Conservation (phyloP, 306 rosid species). For the Ceratonia siliqua region DNA sequence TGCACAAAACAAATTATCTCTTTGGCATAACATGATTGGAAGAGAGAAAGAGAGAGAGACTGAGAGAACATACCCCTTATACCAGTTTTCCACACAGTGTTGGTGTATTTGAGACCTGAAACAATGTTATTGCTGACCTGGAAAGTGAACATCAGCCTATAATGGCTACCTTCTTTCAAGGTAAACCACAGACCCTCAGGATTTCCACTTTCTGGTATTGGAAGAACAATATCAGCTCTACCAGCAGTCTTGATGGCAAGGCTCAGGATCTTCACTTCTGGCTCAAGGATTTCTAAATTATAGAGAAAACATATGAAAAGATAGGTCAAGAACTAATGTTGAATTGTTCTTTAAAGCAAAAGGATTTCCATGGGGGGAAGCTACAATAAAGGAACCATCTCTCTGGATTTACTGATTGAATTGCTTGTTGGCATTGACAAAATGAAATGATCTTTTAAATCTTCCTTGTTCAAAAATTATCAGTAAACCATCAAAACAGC, state of each 20-base stretch:
- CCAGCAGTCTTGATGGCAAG: slow-evolving; percentile 73
- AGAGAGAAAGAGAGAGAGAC: slow-evolving; percentile 18
- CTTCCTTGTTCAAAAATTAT: slow-evolving; percentile 1
- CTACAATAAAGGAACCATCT: not conserved
- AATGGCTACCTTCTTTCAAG: slow-evolving; percentile 96
- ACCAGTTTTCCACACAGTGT: slow-evolving; percentile 92
- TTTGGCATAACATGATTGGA: not conserved
- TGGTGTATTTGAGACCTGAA: slow-evolving; percentile 91
- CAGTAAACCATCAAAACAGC: not conserved
- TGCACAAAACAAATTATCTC: not conserved
- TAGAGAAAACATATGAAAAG: slow-evolving; percentile 4
- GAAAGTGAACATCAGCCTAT: slow-evolving; percentile 74
- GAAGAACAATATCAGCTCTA: slow-evolving; percentile 75
- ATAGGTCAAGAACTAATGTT: not conserved
- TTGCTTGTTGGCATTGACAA: slow-evolving; percentile 21
- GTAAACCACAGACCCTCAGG: slow-evolving; percentile 91
- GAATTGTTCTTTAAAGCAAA: slow-evolving; percentile 6
- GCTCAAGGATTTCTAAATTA: slow-evolving; percentile 72
- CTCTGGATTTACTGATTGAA: slow-evolving; percentile 5
- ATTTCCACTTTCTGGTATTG: slow-evolving; percentile 75
- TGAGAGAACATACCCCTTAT: slow-evolving; percentile 55
- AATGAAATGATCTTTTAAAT: not conserved
- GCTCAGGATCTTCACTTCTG: slow-evolving; percentile 86
- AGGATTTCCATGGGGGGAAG: slow-evolving; percentile 11
- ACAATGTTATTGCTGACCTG: slow-evolving; percentile 84